Evolutionary conservation across 306 rosid genomes (phyloP), one percentile per base, ranked within the genome.

Genomic region (Pyrus betulifolia): DNA sequence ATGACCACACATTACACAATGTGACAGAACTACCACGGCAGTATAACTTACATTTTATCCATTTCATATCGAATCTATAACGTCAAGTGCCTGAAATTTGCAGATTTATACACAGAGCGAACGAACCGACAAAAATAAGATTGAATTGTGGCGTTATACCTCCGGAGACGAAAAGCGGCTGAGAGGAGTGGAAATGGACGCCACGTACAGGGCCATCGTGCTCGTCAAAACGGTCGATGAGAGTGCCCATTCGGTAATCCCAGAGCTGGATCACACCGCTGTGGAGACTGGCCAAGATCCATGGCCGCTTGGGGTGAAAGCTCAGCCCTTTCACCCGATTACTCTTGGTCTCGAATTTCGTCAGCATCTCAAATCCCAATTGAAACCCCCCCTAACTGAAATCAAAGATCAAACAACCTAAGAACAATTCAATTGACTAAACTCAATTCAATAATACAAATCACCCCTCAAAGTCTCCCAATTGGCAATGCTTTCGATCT

Each of bases 201-300:
- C 86, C 86, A 9, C 84, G 86, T 8, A 83, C 86, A 13, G 86
- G 86, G 19, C 86, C 86, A 31, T 83, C 86, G 46, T 83, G 86
- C 86, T 83, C 86, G 51, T 83, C 86, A 25, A 79, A 83, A 35
- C 86, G 81, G 71, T 83, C 84, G 19, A 83, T 83, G 63, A 83
- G 86, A 79, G 86, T 79, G 10, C 86, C 86, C 86, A 83, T 83
- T 27, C 86, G 70, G 75, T 83, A 83, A 61, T 83, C 86, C 86
- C 86, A 83, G 42, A 83, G 84, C 84, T 83, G 86, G 54, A 83
- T 76, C 70, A 83, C 86, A 33, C 86, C 86, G 67, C 86, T 83
- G 81, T 83, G 84, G 14, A 83, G 86, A 76, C 86, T 83, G 45
- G 84, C 84, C 70, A 83, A 51, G 84, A 83, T 83, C 86, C 84